Percentiles rank a stretch among this genome's conserved stretches.
phyloP scores from a whole-genome alignment of 23 red algal species.

The Gracilariopsis chorda region DNA sequence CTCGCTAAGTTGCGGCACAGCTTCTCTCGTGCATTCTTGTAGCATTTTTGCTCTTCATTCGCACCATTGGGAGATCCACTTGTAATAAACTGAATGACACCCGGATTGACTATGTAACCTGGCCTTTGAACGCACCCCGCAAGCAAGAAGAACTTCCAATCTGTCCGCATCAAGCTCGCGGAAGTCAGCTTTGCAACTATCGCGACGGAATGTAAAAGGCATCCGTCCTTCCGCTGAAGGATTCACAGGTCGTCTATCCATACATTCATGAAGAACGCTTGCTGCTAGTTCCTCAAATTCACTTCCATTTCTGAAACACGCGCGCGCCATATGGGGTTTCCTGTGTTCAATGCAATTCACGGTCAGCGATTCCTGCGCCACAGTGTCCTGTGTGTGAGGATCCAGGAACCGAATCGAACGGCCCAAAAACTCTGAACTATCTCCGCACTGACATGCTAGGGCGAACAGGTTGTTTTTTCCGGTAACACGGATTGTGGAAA shows the following conservation, averaged over 20 bases:
- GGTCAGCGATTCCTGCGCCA: conserved; percentile 18
- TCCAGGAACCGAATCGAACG: conserved; percentile 18
- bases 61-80: conserved; percentile 22
- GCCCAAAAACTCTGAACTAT: not conserved
- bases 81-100: conserved; percentile 38
- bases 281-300: conserved; percentile 14
- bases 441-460: conserved; percentile 21
- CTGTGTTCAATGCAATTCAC: conserved; percentile 18
- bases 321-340: not conserved
- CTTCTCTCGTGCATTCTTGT: not conserved
- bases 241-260: conserved; percentile 7
- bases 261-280: not conserved
- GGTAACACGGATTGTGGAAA: conserved; percentile 17
- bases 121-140: conserved; percentile 1
- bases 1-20: not conserved
- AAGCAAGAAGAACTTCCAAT: conserved; percentile 22
- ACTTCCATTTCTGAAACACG: not conserved
- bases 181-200: not conserved
- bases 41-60: conserved; percentile 1
- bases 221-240: not conserved
- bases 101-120: conserved; percentile 28
- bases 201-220: not conserved
- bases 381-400: not conserved
- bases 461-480: conserved; percentile 38
- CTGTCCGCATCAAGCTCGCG: conserved; percentile 29